Evolutionary conservation across 176 grass and related monocot species (phyloP).

Genomic region (Avena eriantha): DNA sequence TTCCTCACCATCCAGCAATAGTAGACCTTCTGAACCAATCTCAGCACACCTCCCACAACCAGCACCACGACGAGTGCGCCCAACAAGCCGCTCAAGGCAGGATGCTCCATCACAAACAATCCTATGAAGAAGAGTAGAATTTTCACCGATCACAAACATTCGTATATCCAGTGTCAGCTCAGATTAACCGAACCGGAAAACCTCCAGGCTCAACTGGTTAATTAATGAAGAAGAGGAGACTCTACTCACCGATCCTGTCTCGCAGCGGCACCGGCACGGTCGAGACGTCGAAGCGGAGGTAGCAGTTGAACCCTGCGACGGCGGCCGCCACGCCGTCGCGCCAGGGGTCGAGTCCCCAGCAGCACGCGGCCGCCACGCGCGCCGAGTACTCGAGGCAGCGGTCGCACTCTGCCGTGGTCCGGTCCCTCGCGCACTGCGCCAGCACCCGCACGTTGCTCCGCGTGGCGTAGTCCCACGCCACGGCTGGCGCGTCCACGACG

Average conservation of each 20-base stretch:
- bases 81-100: background rate
- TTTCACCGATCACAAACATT: background rate
- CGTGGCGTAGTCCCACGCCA: background rate
- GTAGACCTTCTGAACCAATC: background rate
- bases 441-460: background rate
- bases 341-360: background rate
- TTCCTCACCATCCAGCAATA: background rate
- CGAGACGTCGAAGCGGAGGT: conserved; percentile 12
- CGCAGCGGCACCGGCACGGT: background rate
- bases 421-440: conserved; percentile 20
- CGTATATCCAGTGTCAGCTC: background rate
- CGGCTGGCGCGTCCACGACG: too few species aligned
- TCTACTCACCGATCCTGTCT: background rate
- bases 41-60: background rate
- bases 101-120: background rate
- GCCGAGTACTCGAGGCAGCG: background rate
- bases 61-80: background rate
- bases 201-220: too few species aligned
- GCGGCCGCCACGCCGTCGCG: background rate
- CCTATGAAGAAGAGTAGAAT: too few species aligned
- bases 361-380: background rate
- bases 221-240: background rate
- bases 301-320: background rate
- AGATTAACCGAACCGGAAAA: background rate
- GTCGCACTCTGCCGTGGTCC: background rate